These are phyloP conservation scores for Cystobasidium onofrii DNA, from an alignment of 768 basidiomycete species.

Conservation along the genomic window DNA sequence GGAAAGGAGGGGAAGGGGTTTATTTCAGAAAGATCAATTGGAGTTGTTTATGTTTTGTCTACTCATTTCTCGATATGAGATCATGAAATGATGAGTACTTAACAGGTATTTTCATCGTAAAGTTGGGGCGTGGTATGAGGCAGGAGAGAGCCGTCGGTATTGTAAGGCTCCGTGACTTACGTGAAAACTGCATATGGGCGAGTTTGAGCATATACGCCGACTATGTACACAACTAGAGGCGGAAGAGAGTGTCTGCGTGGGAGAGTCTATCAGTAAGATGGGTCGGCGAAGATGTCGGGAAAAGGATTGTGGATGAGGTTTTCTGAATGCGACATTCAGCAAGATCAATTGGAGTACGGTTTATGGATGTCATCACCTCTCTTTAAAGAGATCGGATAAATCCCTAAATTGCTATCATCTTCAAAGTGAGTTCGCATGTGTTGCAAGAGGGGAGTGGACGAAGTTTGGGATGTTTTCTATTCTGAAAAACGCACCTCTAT, in stretches of 20 bases:
- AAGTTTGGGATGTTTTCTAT: too few relatives aligned
- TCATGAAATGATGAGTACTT: background rate
- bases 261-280: too few relatives aligned
- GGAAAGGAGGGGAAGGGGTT: background rate
- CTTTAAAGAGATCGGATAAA: background rate
- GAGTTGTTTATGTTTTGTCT: conserved; percentile 18
- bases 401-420: background rate
- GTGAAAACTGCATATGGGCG: too few relatives aligned
- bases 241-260: too few relatives aligned
- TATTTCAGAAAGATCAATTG: conserved; percentile 27
- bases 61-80: conserved; percentile 12
- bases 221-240: too few relatives aligned
- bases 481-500: too few relatives aligned
- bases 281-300: background rate
- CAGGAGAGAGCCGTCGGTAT: background rate
- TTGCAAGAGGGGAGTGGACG: background rate
- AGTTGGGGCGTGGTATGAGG: background rate
- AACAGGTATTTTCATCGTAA: background rate
- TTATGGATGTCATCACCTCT: background rate
- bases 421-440: background rate
- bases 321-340: background rate
- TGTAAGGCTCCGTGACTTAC: background rate
- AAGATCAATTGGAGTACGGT: conserved; percentile 5
- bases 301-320: background rate
- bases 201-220: too few relatives aligned